Conservation (phyloP, 192 early-diverging fungal genomes). For the Coemansia sp. region DNA sequence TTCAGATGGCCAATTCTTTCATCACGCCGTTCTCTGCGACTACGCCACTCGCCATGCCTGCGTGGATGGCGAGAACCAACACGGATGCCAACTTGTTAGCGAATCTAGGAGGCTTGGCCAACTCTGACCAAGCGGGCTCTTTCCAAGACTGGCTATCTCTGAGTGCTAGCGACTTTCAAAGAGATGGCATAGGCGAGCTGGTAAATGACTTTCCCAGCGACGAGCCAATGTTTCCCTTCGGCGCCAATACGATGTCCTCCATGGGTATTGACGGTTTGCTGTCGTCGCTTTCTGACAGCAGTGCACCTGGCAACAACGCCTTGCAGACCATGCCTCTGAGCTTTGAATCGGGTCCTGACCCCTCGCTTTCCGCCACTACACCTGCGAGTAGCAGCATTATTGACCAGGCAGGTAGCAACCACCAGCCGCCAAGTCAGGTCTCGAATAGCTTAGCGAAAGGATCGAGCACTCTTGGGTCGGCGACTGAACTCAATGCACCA, state of each 20-base stretch:
- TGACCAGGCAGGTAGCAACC: not conserved
- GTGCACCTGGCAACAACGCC: not conserved
- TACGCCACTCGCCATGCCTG: slow-evolving; percentile 12
- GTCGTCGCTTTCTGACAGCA: not conserved
- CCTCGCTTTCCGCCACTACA: not conserved
- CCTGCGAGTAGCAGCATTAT: not conserved
- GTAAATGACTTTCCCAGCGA: slow-evolving; percentile 24
- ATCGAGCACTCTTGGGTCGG: not conserved
- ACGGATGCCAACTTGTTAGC: slow-evolving; percentile 45
- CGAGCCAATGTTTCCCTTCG: slow-evolving; percentile 28
- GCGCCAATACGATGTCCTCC: not conserved
- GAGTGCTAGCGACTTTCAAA: slow-evolving; percentile 12
- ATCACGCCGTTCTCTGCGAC: slow-evolving; percentile 32
- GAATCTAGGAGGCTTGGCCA: slow-evolving; percentile 31
- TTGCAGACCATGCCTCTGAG: not conserved
- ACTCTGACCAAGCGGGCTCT: slow-evolving; percentile 5
- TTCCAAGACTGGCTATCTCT: slow-evolving; percentile 31
- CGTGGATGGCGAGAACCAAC: slow-evolving; percentile 24
- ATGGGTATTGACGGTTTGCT: not conserved
- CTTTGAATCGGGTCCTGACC: not conserved
- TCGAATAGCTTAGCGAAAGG: not conserved
- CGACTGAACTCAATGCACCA: slow-evolving; percentile 14
- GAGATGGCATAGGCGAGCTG: not conserved
- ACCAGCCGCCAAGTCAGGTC: not conserved
- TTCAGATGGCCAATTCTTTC: slow-evolving; percentile 39